Base-by-base conservation (phyloP, 768 basidiomycete genomes). In the Tricholoma sp. region DNA sequence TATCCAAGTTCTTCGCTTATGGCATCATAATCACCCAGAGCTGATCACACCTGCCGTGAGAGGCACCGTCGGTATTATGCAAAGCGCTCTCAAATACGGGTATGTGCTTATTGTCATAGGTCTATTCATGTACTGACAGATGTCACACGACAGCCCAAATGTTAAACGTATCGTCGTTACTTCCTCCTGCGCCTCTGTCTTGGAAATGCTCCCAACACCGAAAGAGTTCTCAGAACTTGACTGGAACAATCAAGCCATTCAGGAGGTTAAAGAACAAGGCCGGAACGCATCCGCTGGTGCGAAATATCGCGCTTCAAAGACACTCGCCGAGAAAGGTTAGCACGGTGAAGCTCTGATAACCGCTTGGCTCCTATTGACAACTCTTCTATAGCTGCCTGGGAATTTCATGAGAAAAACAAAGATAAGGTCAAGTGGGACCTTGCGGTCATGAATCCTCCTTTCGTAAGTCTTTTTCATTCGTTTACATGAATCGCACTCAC, bases 121-220 rank as follows among this genome's bases (percentile, higher is more conserved):
- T 15, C 42, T 1, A 28, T 28, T 34, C 6, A 24, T 29, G 3
- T 11, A 6, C 31, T 29, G 7, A 41, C 13, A 9, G 9, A n/a
- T 29, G 4, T 24, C 24, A 2, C 24, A 15, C 15, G 37, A 76
- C 81, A 18, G 80, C 51, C 59, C 75, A 13, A 61, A 66, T 8
- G 74, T 92, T 60, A 83, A 87, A 65, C 81, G 90, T 3, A 72
- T 94, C 42, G 81, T 91, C 7, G 68, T 89, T 56, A 89, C 86
- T 0, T 83, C 83, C 9, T 89, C 88, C 1, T 72, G 67, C 47
- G 86, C 80, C 0, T 70, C 84, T 0, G 62, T 87, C 11, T 58
- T 78, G 1, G 63, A 63, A 8, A 15, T 59, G n/a, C 58, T 63
- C 3, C 57, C 68, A 0, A 59, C 60, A 0, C 66, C 73, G 0